Base-by-base conservation (phyloP, 306 rosid genomes). In the Cercis canadensis region DNA sequence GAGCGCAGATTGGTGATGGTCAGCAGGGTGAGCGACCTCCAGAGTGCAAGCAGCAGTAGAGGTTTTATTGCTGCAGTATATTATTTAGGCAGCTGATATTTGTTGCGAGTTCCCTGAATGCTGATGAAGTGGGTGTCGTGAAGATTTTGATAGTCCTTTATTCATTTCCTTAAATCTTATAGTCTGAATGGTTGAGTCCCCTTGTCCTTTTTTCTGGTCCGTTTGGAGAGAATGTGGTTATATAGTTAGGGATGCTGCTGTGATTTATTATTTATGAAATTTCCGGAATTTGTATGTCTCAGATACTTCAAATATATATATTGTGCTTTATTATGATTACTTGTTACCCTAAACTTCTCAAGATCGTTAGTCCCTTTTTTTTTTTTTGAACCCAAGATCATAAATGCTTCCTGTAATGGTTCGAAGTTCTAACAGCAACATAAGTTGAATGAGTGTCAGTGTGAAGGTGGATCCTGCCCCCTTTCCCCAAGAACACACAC, bases 11-110 rank as follows among this genome's bases (percentile, higher is more conserved):
- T 9, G 90, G 58, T 9, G 86, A 77, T 11, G 93, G 81, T 57
- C 86, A 71, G 75, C 80, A 62, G 46, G 92, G 92, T 3, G 96
- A 89, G 88, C 80, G 89, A 37, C 98, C 98, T 51, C 90, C 96
- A 14, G 98, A 89, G 72, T 92, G 98, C 96, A 89, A 92, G 88
- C 96, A 88, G 76, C 98, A 89, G 92, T 92, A 89, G 76, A 75
- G 33, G 69, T 24, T 61, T 39, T 40, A 54, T 62, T 55, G 62
- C 9, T 75, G 50, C 74, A 6, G 65, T 21, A 24, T 3, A 8
- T 47, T 31, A 54, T 11, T 31, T n/a, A 57, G 62, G 66, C 41
- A 53, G 68, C 43, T 46, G 81, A 21, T 52, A 57, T 68, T 59
- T 51, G 68, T 36, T 15, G 37, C 71, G 72, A 68, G 67, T 54